Base-by-base conservation (phyloP, 2,329 filamentous ascomycete genomes). In the Metarhizium robertsii region DNA sequence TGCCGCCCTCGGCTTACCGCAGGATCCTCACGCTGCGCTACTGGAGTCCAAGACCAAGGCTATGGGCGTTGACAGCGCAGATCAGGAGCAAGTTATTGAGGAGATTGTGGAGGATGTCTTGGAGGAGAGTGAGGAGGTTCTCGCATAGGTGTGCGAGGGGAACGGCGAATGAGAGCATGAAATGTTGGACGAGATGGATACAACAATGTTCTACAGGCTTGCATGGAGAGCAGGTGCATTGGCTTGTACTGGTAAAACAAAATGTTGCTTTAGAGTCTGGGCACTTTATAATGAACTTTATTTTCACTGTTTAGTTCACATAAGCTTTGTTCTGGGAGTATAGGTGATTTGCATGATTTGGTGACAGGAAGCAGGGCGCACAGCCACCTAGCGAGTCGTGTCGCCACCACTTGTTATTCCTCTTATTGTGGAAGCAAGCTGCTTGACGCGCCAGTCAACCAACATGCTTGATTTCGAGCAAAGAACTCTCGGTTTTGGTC, bases 91-190 rank as follows among this genome's bases (percentile, higher is more conserved):
- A 65, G 85, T 95, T 59, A 91, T 96, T 60, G 94, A 97, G 74
- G 88, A 92, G 76, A 87, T 90, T 63, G 84, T 90, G 61, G 87
- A 90, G 74, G 92, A 96, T 75, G 92, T 85, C 25, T 71, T 85
- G 53, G 83, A 92, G 74, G 88, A 96, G 81, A 87, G 79, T 57
- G 94, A 97, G 79, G 94, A 97, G 73, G 73, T 84, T 62, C 68
- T 84, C 52, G 65, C 57, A 60, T 73, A 70, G 63, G 64, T 14
- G 29, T 43, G 46, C 3, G 25, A 6, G 0, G 45, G 20, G 14
- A 30, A 48, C 14, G 20, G 25, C 16, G 47, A 29, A 43, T 32
- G 53, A 38, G 30, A 48, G 45, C 20, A 20, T 45, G 8, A 34
- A 34, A 34, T 34, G 20, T 48, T 29, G 45, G 45, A 30, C 29